Conservation (phyloP, 805 yeast species). For the Candida andamanensis region DNA sequence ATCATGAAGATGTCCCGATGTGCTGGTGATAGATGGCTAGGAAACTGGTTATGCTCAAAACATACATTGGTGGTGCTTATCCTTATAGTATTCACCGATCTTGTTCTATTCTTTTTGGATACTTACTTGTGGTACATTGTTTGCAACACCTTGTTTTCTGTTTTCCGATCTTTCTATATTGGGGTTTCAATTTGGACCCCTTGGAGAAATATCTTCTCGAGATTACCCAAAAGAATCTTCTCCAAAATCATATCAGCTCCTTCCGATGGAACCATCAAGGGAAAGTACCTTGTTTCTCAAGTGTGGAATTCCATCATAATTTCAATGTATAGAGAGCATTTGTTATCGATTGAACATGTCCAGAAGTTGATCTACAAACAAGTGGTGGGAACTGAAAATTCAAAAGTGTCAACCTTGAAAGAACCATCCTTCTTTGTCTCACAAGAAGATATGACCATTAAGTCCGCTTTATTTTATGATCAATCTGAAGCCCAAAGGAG, state of each 20-base stretch:
- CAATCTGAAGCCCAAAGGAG: slow-evolving; percentile 79
- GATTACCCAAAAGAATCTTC: slow-evolving; percentile 70
- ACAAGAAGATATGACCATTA: slow-evolving; percentile 71
- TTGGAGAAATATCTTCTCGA: slow-evolving; percentile 74
- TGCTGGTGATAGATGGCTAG: slow-evolving; percentile 55
- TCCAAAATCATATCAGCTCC: slow-evolving; percentile 59
- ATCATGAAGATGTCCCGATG: slow-evolving; percentile 53
- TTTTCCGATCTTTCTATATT: slow-evolving; percentile 61
- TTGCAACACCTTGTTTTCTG: slow-evolving; percentile 72
- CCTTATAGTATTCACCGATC: slow-evolving; percentile 54
- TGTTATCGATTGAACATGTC: slow-evolving; percentile 68
- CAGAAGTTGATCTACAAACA: slow-evolving; percentile 60
- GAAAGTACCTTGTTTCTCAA: slow-evolving; percentile 57
- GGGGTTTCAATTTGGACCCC: slow-evolving; percentile 88
- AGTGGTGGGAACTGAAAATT: slow-evolving; percentile 28
- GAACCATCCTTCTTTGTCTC: slow-evolving; percentile 79
- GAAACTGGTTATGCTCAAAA: slow-evolving; percentile 45
- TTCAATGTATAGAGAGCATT: slow-evolving; percentile 77
- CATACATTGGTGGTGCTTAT: slow-evolving; percentile 55
- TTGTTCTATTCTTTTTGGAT: slow-evolving; percentile 69
- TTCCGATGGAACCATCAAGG: slow-evolving; percentile 29
- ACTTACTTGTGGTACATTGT: slow-evolving; percentile 84
- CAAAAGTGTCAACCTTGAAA: slow-evolving; percentile 34
- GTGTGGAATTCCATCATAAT: slow-evolving; percentile 83
- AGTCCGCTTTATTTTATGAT: slow-evolving; percentile 50